phyloP scores from a whole-genome alignment of 2,329 filamentous ascomycete genomes.

The Neonectria hederae region DNA sequence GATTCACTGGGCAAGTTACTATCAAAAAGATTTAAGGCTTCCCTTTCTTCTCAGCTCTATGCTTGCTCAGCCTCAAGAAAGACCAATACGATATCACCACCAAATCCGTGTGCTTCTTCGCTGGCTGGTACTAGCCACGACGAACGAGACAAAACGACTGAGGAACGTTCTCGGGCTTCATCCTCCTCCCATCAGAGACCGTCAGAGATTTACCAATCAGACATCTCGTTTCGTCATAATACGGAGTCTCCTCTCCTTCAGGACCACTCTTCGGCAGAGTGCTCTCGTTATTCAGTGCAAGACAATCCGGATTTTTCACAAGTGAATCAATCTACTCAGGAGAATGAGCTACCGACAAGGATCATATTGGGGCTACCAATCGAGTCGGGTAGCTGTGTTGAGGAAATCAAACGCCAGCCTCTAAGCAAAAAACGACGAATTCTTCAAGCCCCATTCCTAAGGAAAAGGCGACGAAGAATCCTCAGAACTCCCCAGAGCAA shows the following conservation, averaged over 20 bases:
- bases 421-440: slow-evolving; percentile 1
- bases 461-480: not conserved
- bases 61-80: not conserved
- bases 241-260: not conserved
- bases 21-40: not conserved
- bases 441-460: slow-evolving; percentile 1
- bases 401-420: not conserved
- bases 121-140: not conserved
- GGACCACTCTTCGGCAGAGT: not conserved
- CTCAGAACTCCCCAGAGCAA: slow-evolving; percentile 1
- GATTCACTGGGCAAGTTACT: not conserved
- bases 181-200: not conserved
- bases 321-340: not conserved
- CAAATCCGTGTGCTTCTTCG: not conserved
- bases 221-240: slow-evolving; percentile 1
- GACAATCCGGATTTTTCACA: not conserved
- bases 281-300: not conserved
- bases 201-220: not conserved
- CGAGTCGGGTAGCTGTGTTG: not conserved
- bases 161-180: not conserved
- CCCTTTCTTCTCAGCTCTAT: slow-evolving; percentile 2
- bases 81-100: not conserved
- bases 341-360: not conserved
- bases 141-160: not conserved
- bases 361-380: not conserved